phyloP scores from a whole-genome alignment of 352 stramenopile species.

The Phytopythium chamaehyphon region DNA sequence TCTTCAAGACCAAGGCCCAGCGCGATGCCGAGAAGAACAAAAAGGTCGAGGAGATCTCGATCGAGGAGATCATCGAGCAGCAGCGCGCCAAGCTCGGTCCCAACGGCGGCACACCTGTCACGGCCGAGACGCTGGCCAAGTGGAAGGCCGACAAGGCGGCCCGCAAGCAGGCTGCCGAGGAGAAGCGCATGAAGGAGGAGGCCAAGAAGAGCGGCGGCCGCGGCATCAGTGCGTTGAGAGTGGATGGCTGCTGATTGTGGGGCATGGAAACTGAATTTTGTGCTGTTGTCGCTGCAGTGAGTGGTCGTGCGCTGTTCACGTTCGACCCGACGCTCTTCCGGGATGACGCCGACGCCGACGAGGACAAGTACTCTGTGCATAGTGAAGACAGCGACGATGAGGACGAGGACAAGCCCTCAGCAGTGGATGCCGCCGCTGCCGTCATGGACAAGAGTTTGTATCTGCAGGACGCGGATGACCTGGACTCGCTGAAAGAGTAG shows the following conservation, averaged over 20 bases:
- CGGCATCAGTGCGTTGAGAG: conserved; percentile 70
- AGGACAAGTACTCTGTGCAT: conserved; percentile 78
- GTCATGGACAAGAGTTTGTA: conserved; percentile 86
- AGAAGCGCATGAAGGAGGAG: conserved; percentile 81
- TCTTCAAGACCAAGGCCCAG: conserved; percentile 87
- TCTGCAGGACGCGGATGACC: conserved; percentile 71
- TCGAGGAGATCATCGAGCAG: conserved; percentile 90
- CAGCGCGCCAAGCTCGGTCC: conserved; percentile 85
- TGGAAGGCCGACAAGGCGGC: conserved; percentile 87
- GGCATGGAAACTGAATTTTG: background rate
- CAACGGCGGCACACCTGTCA: conserved; percentile 83
- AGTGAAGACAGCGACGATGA: conserved; percentile 47
- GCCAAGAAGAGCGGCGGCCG: conserved; percentile 82
- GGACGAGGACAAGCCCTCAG: conserved; percentile 37
- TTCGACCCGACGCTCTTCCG: conserved; percentile 89
- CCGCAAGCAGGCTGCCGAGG: conserved; percentile 73
- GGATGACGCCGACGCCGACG: conserved; percentile 87
- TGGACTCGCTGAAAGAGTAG: conserved; percentile 75
- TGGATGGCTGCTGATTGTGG: background rate
- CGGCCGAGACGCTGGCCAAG: conserved; percentile 80
- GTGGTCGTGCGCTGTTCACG: conserved; percentile 88
- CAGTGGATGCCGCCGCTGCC: conserved; percentile 45
- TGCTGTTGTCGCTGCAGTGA: conserved; percentile 54
- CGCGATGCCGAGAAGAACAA: conserved; percentile 81
- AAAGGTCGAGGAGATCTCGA: conserved; percentile 81